phyloP scores from a whole-genome alignment of 306 rosid species.

The Spatholobus suberectus region DNA sequence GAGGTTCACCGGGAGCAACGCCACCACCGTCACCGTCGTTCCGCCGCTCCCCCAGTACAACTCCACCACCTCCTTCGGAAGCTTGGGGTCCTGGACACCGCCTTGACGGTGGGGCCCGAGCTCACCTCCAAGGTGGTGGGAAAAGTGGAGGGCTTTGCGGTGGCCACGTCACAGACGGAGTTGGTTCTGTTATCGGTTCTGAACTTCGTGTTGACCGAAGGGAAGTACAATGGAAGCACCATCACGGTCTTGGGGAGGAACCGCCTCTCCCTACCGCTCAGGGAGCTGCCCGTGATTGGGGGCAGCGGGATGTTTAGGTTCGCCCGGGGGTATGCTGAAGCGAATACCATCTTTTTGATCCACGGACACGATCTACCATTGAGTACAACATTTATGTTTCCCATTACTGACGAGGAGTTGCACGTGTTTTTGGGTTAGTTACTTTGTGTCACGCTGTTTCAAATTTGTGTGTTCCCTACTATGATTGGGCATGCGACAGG shows the following conservation, averaged over 20 bases:
- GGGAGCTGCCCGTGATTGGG: not conserved
- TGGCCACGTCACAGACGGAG: constrained; percentile 49
- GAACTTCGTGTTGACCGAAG: constrained; percentile 64
- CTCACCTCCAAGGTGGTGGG: constrained; percentile 50
- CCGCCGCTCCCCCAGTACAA: not conserved
- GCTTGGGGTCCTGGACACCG: constrained; percentile 41
- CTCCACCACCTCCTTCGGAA: constrained; percentile 40
- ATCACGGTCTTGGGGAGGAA: constrained; percentile 29
- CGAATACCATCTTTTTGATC: not conserved
- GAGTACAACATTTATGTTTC: constrained; percentile 4
- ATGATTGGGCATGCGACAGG: too few relatives aligned
- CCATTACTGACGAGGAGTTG: not conserved
- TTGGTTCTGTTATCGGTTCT: constrained; percentile 50
- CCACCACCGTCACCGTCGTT: constrained; percentile 40
- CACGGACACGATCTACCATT: not conserved
- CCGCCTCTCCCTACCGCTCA: not conserved
- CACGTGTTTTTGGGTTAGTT: too few relatives aligned
- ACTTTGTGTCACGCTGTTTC: too few relatives aligned
- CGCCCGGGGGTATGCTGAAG: not conserved
- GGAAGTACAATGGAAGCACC: constrained; percentile 74
- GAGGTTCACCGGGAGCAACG: constrained; percentile 35
- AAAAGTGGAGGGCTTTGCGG: constrained; percentile 62
- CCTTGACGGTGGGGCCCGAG: constrained; percentile 48
- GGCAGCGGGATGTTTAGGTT: not conserved
- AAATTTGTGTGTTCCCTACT: too few relatives aligned